Evolutionary conservation across 495 filamentous ascomycete genomes (phyloP), one percentile per base, ranked within the genome.

Genomic region (Evansstolkia leycettana): DNA sequence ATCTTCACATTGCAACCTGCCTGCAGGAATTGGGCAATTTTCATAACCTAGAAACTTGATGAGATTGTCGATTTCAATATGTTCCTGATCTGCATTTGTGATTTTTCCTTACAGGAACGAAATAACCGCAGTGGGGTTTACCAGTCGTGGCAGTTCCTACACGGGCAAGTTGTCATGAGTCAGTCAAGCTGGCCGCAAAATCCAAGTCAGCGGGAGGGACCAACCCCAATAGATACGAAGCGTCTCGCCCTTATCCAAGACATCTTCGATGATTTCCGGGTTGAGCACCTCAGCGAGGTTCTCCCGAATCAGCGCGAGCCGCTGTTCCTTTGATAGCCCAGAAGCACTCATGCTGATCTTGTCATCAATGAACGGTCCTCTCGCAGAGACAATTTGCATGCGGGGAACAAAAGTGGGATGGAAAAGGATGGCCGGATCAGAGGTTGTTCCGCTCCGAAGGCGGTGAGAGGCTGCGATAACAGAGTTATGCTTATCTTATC

Each of bases 281-380:
- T 88, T 86, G 31, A 98, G 72, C 23, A 89, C 60, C 65, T 98
- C 90, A 35, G 75, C 73, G 32, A 95, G 66, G 51, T 89, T 89
- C 42, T 76, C 73, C 12, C 66, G 70, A 54, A 96, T 95, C 41
- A 94, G 72, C 31, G 68, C 69, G 34, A 86, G 63, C 46, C n/a
- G n/a, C n/a, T n/a, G n/a, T n/a, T n/a, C n/a, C n/a, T n/a, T n/a
- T n/a, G n/a, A n/a, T n/a, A n/a, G n/a, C n/a, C n/a, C n/a, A n/a
- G n/a, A n/a, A n/a, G n/a, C n/a, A n/a, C n/a, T n/a, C n/a, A n/a
- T n/a, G n/a, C n/a, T n/a, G n/a, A n/a, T n/a, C n/a, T n/a, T n/a
- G n/a, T n/a, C n/a, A n/a, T n/a, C n/a, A n/a, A n/a, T n/a, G n/a
- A n/a, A n/a, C n/a, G n/a, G n/a, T n/a, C n/a, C n/a, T n/a, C n/a